Evolutionary conservation across 2,329 filamentous ascomycete species (phyloP).

Genomic region (Colletotrichum coccodes): DNA sequence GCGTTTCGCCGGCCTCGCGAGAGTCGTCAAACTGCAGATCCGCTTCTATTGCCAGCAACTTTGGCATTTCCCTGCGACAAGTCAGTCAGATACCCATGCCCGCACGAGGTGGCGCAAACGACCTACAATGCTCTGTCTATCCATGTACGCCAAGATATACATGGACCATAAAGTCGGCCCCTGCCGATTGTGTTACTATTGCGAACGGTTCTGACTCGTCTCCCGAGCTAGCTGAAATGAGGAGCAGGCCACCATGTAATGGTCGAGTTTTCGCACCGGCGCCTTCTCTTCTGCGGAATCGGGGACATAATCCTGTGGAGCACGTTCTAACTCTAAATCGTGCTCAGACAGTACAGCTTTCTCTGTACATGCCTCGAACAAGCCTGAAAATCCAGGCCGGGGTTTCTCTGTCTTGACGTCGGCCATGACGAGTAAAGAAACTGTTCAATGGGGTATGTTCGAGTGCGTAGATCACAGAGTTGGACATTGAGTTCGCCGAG

Average conservation of each 20-base stretch:
- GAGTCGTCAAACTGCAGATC: constrained; percentile 54
- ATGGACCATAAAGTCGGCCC: constrained; percentile 43
- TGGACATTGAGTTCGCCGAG: neutral
- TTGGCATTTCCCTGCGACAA: constrained; percentile 55
- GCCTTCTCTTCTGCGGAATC: constrained; percentile 31
- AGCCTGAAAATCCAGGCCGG: neutral
- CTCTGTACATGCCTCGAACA: constrained; percentile 8
- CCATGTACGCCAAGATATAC: constrained; percentile 43
- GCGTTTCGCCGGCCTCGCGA: neutral
- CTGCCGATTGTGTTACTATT: neutral
- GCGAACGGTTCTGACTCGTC: neutral
- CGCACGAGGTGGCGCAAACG: neutral
- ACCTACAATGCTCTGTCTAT: constrained; percentile 33
- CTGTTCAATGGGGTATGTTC: neutral
- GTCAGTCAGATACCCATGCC: constrained; percentile 40
- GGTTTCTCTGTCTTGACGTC: constrained; percentile 14
- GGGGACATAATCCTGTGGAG: constrained; percentile 23
- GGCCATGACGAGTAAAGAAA: neutral
- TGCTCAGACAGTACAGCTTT: constrained; percentile 2
- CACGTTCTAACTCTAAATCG: constrained; percentile 11
- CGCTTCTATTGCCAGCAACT: constrained; percentile 58
- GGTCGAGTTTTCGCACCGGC: constrained; percentile 41
- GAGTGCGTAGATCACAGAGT: neutral
- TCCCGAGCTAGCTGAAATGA: neutral
- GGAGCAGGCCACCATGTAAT: constrained; percentile 36